Evolutionary conservation across 768 basidiomycete genomes (phyloP), one percentile per base, ranked within the genome.

Genomic region (Serendipita sp.): DNA sequence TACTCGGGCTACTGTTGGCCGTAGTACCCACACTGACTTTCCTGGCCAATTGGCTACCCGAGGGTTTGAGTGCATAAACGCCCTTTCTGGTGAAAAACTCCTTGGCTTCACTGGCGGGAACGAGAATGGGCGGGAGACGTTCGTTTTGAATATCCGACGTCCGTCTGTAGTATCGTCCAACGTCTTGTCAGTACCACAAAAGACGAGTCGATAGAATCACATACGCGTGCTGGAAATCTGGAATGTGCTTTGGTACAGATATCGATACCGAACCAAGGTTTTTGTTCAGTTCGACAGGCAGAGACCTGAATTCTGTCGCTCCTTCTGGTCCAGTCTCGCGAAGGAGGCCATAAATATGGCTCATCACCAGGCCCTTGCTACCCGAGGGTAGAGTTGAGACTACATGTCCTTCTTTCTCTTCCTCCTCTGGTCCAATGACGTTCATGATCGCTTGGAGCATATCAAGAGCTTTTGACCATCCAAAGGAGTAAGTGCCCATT

Each of bases 1-100:
- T 60, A n/a, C 56, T 60, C 16, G 56, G 56, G 16, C 23, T 28
- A 35, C 56, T 60, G 16, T 11, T 23, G 16, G 18, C 16, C 5
- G 56, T 60, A 10, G 56, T 60, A 10, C 56, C 56, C 16, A 60
- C 56, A n/a, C 56, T 60, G 28, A 36, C 35, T 35, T 60, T 60
- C 16, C 56, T 11, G 11, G 56, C 23, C 4, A 60, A 28, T 28
- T 60, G 56, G 16, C 10, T 32, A 8, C 16, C 18, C 16, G 56
- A 30, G 16, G 16, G 56, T 32, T 36, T 30, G 23, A 60, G 28
- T 11, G 52, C 10, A 30, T 54, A 54, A 11, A 54, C 52, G 11
- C 52, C 52, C 11, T 15, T 54, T 11, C 52, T 11, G 11, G 52
- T 30, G 30, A 54, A 54, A 28, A 54, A 54, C 28, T 54, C 52